Percentiles rank a stretch among this genome's conserved stretches.
Conservation (phyloP, 2,329 filamentous ascomycete genomes). For the Claviceps purpurea region DNA sequence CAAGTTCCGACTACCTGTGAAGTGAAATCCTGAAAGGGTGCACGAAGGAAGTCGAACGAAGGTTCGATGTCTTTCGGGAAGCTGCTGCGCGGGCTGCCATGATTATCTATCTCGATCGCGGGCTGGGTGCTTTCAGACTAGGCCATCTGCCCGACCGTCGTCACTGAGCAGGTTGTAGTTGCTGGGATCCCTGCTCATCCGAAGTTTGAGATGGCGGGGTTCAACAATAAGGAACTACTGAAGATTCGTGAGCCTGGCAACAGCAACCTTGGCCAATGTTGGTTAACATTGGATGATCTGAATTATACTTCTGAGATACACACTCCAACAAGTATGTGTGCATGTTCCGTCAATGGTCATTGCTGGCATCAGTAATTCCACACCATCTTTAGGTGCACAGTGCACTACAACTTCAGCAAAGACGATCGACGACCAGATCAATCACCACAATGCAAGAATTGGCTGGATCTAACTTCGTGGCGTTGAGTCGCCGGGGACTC, state of each 20-base stretch:
- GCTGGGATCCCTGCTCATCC: not conserved
- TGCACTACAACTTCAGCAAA: too few relatives aligned
- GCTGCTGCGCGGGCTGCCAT: not conserved
- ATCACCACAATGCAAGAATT: too few relatives aligned
- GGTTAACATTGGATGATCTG: not conserved
- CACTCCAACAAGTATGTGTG: too few relatives aligned
- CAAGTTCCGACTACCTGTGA: not conserved
- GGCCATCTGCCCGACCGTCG: not conserved
- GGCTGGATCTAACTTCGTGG: too few relatives aligned
- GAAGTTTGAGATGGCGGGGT: not conserved
- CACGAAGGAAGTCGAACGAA: too few relatives aligned
- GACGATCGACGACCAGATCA: too few relatives aligned
- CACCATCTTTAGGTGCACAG: too few relatives aligned
- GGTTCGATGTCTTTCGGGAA: too few relatives aligned
- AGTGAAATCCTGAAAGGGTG: not conserved
- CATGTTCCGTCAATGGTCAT: too few relatives aligned
- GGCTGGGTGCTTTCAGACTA: not conserved
- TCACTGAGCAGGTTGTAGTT: not conserved
- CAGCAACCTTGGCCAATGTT: not conserved
- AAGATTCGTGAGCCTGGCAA: not conserved
- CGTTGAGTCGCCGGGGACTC: too few relatives aligned
- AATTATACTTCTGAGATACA: not conserved
- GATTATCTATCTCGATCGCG: not conserved
- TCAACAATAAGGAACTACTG: not conserved
- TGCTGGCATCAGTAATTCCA: too few relatives aligned